Evolutionary conservation across 148 eudicot genomes (phyloP), one percentile per base, ranked within the genome.

Genomic region (Rhododendron molle): DNA sequence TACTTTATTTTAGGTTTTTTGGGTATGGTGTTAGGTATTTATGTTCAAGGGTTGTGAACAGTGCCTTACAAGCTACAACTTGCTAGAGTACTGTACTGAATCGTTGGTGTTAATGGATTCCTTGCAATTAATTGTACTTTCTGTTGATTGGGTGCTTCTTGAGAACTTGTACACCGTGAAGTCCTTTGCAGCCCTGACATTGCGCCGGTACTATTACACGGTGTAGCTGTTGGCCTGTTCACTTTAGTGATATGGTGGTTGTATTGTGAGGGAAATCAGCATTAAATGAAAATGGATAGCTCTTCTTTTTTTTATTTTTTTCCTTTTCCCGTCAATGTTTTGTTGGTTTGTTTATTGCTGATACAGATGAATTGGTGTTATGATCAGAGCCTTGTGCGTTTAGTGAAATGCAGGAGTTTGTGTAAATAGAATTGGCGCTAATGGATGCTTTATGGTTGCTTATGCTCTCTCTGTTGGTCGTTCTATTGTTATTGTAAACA

Each of bases 341-440:
- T 28, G 74, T 38, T 28, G 16, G 38, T 28, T 69, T 13, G 1
- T 3, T 26, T 69, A 26, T 28, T n/a, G 30, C 18, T 69, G 74
- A 30, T 28, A 30, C 36, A 71, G 76, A 71, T 4, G 20, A 14
- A 71, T 32, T 71, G 14, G 38, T 71, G 38, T 71, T 71, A 71
- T 32, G 76, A 32, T 14, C 38, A 32, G 38, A 1, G 7, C 40
- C 20, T 71, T 32, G 30, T 32, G 76, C 20, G 2, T 71, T 14
- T 1, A 30, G 40, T 71, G 76, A 30, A 30, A 71, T 71, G 60
- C 58, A 16, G 78, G 65, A 26, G 83, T 18, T 13, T 46, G 50
- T 46, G 86, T 83, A 78, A 76, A 50, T 83, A 43, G n/a, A 79
- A 50, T 54, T 83, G 72, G 44, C 40, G 2, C 71, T 43, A 79